Conservation (phyloP, 164 flowering plant species). For the Sextonia rubra region DNA sequence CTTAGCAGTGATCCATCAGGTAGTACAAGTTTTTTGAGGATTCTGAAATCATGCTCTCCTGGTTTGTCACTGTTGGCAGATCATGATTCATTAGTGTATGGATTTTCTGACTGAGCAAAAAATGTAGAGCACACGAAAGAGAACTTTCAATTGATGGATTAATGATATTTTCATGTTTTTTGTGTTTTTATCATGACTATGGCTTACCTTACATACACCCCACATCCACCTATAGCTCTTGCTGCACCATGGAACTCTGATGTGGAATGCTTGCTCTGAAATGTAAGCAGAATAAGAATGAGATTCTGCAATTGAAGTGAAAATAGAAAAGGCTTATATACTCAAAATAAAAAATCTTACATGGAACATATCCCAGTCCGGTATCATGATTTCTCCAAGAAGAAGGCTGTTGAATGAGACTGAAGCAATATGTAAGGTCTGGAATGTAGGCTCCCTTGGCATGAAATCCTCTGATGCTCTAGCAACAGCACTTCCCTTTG, state of each 20-base stretch:
- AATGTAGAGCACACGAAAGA: neutral
- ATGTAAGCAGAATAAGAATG: conserved; percentile 5
- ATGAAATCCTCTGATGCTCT: conserved; percentile 85
- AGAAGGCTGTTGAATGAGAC: conserved; percentile 74
- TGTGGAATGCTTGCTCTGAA: conserved; percentile 51
- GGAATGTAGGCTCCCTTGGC: conserved; percentile 67
- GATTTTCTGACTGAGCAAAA: neutral
- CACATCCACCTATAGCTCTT: conserved; percentile 65
- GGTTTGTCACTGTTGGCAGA: conserved; percentile 54
- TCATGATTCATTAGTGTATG: neutral
- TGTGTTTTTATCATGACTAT: neutral
- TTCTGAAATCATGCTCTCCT: conserved; percentile 50
- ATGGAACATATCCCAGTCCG: conserved; percentile 91
- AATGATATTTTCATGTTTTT: neutral
- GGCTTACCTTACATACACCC: conserved; percentile 64
- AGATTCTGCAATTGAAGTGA: neutral
- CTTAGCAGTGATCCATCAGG: conserved; percentile 70
- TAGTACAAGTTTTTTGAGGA: conserved; percentile 53
- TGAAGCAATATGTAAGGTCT: conserved; percentile 66
- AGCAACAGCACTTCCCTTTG: conserved; percentile 52
- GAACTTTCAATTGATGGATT: neutral
- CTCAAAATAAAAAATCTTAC: conserved; percentile 26
- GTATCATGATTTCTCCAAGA: conserved; percentile 68
- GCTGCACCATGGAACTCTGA: conserved; percentile 68
- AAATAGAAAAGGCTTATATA: neutral